A percentile compares a stretch with the other conserved stretches of the same genome.
These are phyloP conservation scores for Penicillium roqueforti DNA, from an alignment of 495 filamentous ascomycete species.

Conservation along the genomic window DNA sequence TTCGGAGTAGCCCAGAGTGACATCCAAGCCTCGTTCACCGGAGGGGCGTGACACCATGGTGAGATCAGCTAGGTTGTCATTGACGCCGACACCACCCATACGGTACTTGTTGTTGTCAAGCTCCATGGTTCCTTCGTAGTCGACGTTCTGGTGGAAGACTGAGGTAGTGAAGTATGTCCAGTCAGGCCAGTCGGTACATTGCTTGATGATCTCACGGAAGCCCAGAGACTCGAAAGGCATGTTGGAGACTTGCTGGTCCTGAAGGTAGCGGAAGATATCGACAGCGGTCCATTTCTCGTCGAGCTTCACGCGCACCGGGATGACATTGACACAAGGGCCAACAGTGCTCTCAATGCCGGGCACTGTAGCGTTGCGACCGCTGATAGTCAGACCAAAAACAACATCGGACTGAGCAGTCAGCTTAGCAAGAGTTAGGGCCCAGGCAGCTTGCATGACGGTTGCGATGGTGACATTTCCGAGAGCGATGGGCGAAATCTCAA, in stretches of 20 bases:
- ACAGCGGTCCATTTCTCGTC: slow-evolving; percentile 44
- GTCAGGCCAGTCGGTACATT: slow-evolving; percentile 57
- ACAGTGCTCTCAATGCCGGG: slow-evolving; percentile 51
- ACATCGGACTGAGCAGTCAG: slow-evolving; percentile 48
- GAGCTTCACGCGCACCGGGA: slow-evolving; percentile 55
- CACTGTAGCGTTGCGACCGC: slow-evolving; percentile 53
- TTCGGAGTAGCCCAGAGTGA: slow-evolving; percentile 44
- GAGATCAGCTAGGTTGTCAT: slow-evolving; percentile 50
- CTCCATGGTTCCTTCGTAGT: slow-evolving; percentile 38
- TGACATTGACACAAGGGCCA: slow-evolving; percentile 57
- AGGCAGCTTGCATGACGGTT: slow-evolving; percentile 55
- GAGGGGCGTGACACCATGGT: slow-evolving; percentile 46
- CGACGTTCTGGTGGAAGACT: slow-evolving; percentile 48
- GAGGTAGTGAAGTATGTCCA: slow-evolving; percentile 47
- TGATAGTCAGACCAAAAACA: slow-evolving; percentile 53
- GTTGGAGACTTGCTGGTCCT: slow-evolving; percentile 56
- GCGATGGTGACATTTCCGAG: slow-evolving; percentile 51
- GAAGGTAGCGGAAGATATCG: slow-evolving; percentile 51
- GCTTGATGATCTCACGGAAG: slow-evolving; percentile 54
- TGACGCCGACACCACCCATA: slow-evolving; percentile 46
- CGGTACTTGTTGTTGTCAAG: slow-evolving; percentile 47
- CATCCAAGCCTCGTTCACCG: slow-evolving; percentile 36
- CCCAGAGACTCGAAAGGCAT: slow-evolving; percentile 57
- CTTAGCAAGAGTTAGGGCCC: slow-evolving; percentile 51
- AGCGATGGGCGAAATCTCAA: slow-evolving; percentile 37